Evolutionary conservation across 441 rosid genomes (phyloP), one percentile per base, ranked within the genome.

Genomic region (Erysimum pusillum): DNA sequence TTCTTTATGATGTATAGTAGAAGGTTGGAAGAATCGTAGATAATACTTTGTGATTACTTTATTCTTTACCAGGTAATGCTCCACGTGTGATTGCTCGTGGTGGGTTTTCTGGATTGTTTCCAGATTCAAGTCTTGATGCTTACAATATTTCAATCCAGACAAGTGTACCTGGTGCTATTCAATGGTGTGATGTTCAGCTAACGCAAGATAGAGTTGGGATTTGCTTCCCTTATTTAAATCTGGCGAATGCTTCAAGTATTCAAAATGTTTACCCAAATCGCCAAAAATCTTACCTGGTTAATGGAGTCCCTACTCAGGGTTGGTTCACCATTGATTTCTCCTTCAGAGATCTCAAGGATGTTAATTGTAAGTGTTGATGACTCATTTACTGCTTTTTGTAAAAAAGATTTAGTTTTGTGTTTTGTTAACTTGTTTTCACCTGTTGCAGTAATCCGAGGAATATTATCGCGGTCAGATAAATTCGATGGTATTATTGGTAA

Each of bases 181-280:
- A 74, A 0, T 91, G 89, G 96, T 93, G 97, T 80, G 94, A 91
- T 76, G 88, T 91, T 60, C 96, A 91, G 74, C 80, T 93, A 64
- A 90, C 94, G 15, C 87, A 87, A 82, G 97, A 93, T 85, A 28
- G 4, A 4, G 0, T 9, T 58, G 63, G 44, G 4, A 80, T 93
- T 77, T 93, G 98, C 75, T 71, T 81, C 49, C 89, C 96, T 35
- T 69, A 83, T 75, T 32, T 93, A 71, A 78, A 7, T 66, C 72
- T 93, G 31, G 62, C 75, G 3, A 90, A 87, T 78, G 79, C 74
- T 78, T 83, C 94, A 12, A 22, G 3, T 64, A 77, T 88, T 46
- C 0, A 49, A 2, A 0, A 0, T 6, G 1, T 63, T 66, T 89
- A 69, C 74, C 38, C 46, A 6, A 14, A 44, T 32, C 60, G 36